phyloP scores from a whole-genome alignment of 1,284 basidiomycete genomes.

The Leccinum pachyderme region DNA sequence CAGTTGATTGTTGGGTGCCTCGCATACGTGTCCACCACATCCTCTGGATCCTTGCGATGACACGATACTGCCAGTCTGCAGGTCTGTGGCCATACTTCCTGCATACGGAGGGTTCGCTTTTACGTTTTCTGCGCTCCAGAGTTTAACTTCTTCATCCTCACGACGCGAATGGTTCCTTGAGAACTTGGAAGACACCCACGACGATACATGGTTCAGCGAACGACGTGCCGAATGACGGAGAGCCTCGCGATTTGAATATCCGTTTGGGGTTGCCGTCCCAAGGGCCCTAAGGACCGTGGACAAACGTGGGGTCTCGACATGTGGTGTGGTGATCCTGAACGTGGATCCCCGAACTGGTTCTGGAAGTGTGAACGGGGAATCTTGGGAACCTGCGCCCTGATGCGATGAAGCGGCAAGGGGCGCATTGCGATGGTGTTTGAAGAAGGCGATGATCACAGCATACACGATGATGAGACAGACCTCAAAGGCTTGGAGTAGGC shows the following conservation, averaged over 20 bases:
- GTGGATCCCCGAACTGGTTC: conserved; percentile 26
- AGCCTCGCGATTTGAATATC: conserved; percentile 14
- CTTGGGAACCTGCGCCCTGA: conserved; percentile 4
- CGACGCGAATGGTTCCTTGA: conserved; percentile 24
- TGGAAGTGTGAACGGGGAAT: conserved; percentile 21
- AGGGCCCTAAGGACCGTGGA: conserved; percentile 18
- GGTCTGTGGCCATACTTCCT: not conserved
- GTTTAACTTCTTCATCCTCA: conserved; percentile 30
- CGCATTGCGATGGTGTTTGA: conserved; percentile 20
- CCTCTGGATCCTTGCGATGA: conserved; percentile 8
- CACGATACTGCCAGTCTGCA: not conserved
- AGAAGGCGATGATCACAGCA: conserved; percentile 52
- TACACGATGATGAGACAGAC: conserved; percentile 63
- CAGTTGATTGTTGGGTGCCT: conserved; percentile 5
- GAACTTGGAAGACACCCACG: conserved; percentile 33
- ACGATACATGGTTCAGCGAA: conserved; percentile 34
- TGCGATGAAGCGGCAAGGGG: not conserved
- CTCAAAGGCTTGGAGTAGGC: conserved; percentile 65
- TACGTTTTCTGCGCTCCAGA: conserved; percentile 39
- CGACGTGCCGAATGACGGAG: conserved; percentile 20
- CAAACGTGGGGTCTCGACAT: conserved; percentile 27
- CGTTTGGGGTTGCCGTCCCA: conserved; percentile 7
- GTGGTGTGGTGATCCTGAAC: conserved; percentile 33
- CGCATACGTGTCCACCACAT: conserved; percentile 4
- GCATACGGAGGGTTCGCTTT: conserved; percentile 8